These are phyloP conservation scores for Paraleonurus japonicus DNA, from an alignment of 257 asterid genomes.

Conservation along the genomic window DNA sequence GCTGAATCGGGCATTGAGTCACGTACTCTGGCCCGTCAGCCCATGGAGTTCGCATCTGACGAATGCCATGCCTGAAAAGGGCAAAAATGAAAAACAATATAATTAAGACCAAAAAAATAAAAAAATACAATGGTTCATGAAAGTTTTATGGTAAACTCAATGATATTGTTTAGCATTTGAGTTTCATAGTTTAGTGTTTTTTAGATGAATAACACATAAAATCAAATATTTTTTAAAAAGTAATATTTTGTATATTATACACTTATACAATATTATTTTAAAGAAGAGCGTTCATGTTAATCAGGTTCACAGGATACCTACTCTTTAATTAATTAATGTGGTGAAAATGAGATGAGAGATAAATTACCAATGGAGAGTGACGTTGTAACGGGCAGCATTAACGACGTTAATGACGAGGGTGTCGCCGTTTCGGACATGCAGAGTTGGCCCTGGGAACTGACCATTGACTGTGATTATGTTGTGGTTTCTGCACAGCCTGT, in stretches of 20 bases:
- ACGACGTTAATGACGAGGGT: slow-evolving; percentile 51
- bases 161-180: too few species aligned
- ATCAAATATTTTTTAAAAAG: too few species aligned
- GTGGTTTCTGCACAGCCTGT: slow-evolving; percentile 60
- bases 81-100: background rate
- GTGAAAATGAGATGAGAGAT: background rate
- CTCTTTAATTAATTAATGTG: background rate
- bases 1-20: slow-evolving; percentile 71
- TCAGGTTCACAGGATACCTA: background rate
- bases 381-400: slow-evolving; percentile 57
- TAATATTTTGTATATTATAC: too few species aligned
- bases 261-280: too few species aligned
- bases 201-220: too few species aligned
- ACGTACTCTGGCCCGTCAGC: slow-evolving; percentile 73
- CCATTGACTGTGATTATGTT: slow-evolving; percentile 65
- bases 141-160: too few species aligned
- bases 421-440: slow-evolving; percentile 58
- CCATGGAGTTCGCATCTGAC: slow-evolving; percentile 66
- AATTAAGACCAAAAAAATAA: background rate
- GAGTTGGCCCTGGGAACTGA: slow-evolving; percentile 69
- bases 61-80: slow-evolving; percentile 55
- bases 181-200: too few species aligned
- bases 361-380: slow-evolving; percentile 67
- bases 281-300: too few species aligned
- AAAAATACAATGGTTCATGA: too few species aligned